Percentiles rank a stretch among this genome's conserved stretches.
Evolutionary conservation across 1,284 basidiomycete species (phyloP).

Genomic region (Puccinia triticina): DNA sequence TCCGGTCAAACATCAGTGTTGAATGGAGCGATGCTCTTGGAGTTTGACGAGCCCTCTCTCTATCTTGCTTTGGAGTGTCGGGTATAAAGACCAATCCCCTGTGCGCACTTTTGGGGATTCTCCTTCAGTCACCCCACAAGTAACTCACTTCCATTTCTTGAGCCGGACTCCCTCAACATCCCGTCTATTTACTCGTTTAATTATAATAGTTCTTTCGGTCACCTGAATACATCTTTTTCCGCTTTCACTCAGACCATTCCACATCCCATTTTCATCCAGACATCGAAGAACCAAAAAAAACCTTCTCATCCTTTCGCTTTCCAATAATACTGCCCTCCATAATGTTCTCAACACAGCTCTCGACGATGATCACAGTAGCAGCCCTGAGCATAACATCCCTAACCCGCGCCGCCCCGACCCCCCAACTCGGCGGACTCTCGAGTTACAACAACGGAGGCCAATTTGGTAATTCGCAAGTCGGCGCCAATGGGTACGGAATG

Average conservation of each 20-base stretch:
- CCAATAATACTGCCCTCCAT: not conserved
- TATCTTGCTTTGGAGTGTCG: not conserved
- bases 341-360: slow-evolving; percentile 6
- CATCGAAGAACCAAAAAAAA: not conserved
- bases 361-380: not conserved
- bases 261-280: not conserved
- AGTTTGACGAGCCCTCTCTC: not conserved
- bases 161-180: not conserved
- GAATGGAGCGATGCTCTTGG: not conserved
- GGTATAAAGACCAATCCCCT: not conserved
- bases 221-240: not conserved
- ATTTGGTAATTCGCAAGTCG: not conserved
- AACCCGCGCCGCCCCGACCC: not conserved
- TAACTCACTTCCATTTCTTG: not conserved
- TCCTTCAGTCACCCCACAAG: not conserved
- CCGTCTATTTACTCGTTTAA: not conserved
- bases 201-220: not conserved
- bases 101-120: not conserved
- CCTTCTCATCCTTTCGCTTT: not conserved
- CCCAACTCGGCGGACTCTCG: not conserved
- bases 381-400: not conserved
- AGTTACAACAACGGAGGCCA: slow-evolving; percentile 7
- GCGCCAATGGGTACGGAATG: not conserved
- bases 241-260: not conserved
- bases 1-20: not conserved